Conservation (phyloP, 2,329 filamentous ascomycete genomes). For the Cladosporium colombiae region DNA sequence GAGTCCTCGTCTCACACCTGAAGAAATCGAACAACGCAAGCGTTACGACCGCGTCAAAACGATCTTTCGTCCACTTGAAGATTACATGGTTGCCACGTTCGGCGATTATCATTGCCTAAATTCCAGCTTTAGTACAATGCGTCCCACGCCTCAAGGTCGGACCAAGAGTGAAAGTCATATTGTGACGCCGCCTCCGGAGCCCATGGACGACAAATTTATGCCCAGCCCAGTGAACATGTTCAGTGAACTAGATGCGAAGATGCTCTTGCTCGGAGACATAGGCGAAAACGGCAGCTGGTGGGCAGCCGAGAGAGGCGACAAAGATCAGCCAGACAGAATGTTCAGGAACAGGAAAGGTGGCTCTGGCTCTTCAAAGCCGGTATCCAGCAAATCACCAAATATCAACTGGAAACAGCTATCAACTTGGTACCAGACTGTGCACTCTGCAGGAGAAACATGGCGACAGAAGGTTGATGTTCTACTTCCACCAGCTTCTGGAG, state of each 20-base stretch:
- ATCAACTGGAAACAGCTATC: constrained; percentile 73
- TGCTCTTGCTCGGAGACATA: constrained; percentile 71
- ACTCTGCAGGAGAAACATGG: constrained; percentile 71
- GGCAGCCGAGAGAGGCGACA: constrained; percentile 57
- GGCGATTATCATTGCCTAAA: constrained; percentile 73
- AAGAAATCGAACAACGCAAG: constrained; percentile 31
- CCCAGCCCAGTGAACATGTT: constrained; percentile 46
- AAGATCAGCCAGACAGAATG: constrained; percentile 31
- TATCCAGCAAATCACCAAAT: constrained; percentile 63
- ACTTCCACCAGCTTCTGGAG: constrained; percentile 25
- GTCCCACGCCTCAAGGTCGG: constrained; percentile 41
- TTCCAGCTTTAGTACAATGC: constrained; percentile 66
- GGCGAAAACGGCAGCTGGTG: constrained; percentile 84
- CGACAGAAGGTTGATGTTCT: constrained; percentile 54
- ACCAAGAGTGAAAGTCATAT: constrained; percentile 49
- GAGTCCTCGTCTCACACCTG: constrained; percentile 31
- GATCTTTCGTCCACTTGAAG: constrained; percentile 75
- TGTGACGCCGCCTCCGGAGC: constrained; percentile 39
- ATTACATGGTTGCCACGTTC: constrained; percentile 72
- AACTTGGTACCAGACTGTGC: constrained; percentile 72
- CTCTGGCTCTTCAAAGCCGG: constrained; percentile 39
- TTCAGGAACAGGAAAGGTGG: constrained; percentile 32
- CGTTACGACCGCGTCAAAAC: constrained; percentile 49
- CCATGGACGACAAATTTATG: constrained; percentile 21
- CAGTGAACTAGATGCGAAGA: constrained; percentile 71